phyloP scores from a whole-genome alignment of 306 rosid species.

The Cucurbita argyrosperma region DNA sequence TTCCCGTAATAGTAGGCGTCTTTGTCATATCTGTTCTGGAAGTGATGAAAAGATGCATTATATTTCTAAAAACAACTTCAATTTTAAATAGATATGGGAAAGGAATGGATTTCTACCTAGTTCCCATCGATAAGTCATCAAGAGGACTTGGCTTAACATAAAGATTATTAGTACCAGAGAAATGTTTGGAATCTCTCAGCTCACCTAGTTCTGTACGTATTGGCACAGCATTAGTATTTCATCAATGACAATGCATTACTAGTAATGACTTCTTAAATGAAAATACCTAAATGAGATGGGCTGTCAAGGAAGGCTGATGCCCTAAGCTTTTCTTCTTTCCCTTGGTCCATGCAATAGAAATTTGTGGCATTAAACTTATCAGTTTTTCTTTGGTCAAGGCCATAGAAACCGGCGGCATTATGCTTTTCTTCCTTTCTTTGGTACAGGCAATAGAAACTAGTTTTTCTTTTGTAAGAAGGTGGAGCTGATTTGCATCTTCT shows the following conservation, averaged over 20 bases:
- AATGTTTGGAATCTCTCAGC: constrained; percentile 18
- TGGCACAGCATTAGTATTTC: constrained; percentile 4
- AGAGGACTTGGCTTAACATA: constrained; percentile 10
- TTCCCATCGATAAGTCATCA: constrained; percentile 21
- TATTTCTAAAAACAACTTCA: background rate
- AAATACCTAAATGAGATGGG: constrained; percentile 34
- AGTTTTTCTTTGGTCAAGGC: constrained; percentile 34
- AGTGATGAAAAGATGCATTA: constrained; percentile 6
- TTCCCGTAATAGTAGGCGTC: constrained; percentile 24
- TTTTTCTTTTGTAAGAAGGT: constrained; percentile 51
- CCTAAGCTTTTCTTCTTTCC: constrained; percentile 14
- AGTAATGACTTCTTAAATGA: constrained; percentile 4
- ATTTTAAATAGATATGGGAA: constrained; percentile 1
- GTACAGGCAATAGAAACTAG: constrained; percentile 35
- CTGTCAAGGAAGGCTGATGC: constrained; percentile 17
- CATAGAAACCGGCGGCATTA: constrained; percentile 23
- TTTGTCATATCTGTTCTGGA: constrained; percentile 27
- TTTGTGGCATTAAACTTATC: constrained; percentile 11
- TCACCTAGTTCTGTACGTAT: constrained; percentile 29
- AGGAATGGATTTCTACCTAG: constrained; percentile 26
- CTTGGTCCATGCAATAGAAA: constrained; percentile 25
- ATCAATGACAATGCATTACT: background rate
- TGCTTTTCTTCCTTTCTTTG: constrained; percentile 14
- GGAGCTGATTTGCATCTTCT: constrained; percentile 77
- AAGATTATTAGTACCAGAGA: constrained; percentile 8